phyloP scores from a whole-genome alignment of 352 stramenopile species.

The Phytophthora sansomeana region DNA sequence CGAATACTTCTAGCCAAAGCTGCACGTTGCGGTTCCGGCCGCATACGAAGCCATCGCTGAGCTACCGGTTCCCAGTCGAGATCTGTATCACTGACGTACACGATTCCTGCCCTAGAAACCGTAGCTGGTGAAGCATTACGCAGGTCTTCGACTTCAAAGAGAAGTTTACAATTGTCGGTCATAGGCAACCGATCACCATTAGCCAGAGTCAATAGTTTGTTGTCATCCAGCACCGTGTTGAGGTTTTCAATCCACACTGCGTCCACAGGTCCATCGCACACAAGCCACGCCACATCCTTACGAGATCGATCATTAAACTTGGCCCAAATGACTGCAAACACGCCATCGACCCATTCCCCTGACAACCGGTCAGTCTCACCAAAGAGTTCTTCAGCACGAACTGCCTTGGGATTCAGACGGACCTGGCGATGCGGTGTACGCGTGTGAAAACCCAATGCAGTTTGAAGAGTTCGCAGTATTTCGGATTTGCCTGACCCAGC shows the following conservation, averaged over 20 bases:
- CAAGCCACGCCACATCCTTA: slow-evolving; percentile 91
- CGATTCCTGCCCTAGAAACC: slow-evolving; percentile 91
- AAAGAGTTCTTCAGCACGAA: slow-evolving; percentile 84
- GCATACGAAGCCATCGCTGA: slow-evolving; percentile 64
- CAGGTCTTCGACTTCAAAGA: slow-evolving; percentile 95
- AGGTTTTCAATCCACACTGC: slow-evolving; percentile 96
- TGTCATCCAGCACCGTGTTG: slow-evolving; percentile 96
- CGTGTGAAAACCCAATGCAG: slow-evolving; percentile 63
- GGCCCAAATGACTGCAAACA: slow-evolving; percentile 86
- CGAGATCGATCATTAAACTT: slow-evolving; percentile 89
- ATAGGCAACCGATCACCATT: slow-evolving; percentile 95
- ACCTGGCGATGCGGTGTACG: slow-evolving; percentile 79
- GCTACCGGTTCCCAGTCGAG: slow-evolving; percentile 81
- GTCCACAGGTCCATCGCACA: slow-evolving; percentile 95
- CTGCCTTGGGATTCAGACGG: slow-evolving; percentile 85
- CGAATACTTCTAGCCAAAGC: slow-evolving; percentile 55
- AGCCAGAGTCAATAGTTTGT: slow-evolving; percentile 93
- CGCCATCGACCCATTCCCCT: slow-evolving; percentile 77
- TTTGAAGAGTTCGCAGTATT: slow-evolving; percentile 74
- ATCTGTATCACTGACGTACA: slow-evolving; percentile 90
- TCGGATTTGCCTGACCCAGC: slow-evolving; percentile 85
- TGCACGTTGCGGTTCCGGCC: slow-evolving; percentile 55
- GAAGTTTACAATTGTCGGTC: slow-evolving; percentile 89
- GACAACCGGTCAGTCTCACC: slow-evolving; percentile 82
- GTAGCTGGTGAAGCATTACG: slow-evolving; percentile 93